Conservation (phyloP, 2,329 filamentous ascomycete species). For the Claviceps sp. region DNA sequence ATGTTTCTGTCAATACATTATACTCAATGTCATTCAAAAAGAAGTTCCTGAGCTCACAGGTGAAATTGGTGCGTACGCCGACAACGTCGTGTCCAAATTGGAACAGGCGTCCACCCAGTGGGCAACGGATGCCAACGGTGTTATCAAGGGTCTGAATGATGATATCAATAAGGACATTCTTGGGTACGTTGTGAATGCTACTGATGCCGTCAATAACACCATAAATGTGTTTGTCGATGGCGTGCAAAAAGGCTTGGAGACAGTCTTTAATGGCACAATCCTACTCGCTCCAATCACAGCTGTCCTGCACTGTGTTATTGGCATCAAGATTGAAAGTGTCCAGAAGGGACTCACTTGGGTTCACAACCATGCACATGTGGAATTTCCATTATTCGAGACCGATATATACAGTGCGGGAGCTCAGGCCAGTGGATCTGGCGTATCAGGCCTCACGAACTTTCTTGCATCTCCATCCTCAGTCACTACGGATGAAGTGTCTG, state of each 20-base stretch:
- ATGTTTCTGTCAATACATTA: conserved; percentile 67
- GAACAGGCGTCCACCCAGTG: conserved; percentile 62
- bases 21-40: conserved; percentile 61
- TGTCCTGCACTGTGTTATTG: conserved; percentile 75
- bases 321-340: conserved; percentile 71
- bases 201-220: conserved; percentile 69
- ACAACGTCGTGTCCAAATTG: conserved; percentile 59
- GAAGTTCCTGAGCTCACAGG: conserved; percentile 62
- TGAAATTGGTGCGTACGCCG: conserved; percentile 67
- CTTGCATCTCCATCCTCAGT: conserved; percentile 61
- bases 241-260: conserved; percentile 60
- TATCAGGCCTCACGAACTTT: conserved; percentile 52
- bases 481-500: conserved; percentile 70
- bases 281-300: conserved; percentile 66
- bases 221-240: conserved; percentile 69
- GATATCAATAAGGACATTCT: conserved; percentile 78
- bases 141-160: conserved; percentile 55
- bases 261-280: conserved; percentile 69
- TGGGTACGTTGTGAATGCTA: conserved; percentile 76
- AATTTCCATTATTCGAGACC: conserved; percentile 64
- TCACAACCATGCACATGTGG: conserved; percentile 69
- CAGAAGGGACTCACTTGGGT: conserved; percentile 91
- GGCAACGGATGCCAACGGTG: conserved; percentile 62
- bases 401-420: conserved; percentile 78
- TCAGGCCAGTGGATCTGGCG: conserved; percentile 41